Conservation (phyloP, 2,329 filamentous ascomycete genomes). For the Aspergillus hortae region DNA sequence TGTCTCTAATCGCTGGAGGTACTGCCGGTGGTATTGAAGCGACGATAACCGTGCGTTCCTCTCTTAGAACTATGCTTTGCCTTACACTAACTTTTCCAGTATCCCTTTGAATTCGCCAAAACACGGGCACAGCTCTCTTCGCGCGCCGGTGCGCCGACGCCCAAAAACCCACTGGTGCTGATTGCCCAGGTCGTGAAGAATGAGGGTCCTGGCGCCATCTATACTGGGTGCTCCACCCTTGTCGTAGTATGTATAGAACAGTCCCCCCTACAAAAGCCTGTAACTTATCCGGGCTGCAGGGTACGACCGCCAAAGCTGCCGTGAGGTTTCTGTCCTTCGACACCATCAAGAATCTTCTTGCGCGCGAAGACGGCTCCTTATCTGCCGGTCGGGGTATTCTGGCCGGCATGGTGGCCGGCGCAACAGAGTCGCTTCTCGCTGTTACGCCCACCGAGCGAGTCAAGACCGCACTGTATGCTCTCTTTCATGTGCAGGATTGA, state of each 20-base stretch:
- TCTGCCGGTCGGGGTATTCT: slow-evolving; percentile 56
- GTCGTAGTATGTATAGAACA: slow-evolving; percentile 36
- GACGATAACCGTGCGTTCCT: slow-evolving; percentile 41
- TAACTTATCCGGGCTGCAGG: slow-evolving; percentile 23
- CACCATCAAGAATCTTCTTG: slow-evolving; percentile 56
- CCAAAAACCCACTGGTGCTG: slow-evolving; percentile 57
- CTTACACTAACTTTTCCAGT: slow-evolving; percentile 31
- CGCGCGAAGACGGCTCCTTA: slow-evolving; percentile 53
- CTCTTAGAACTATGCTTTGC: background rate
- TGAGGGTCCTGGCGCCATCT: slow-evolving; percentile 58
- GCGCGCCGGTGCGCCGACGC: slow-evolving; percentile 51
- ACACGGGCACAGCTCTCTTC: slow-evolving; percentile 45
- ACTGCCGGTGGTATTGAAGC: slow-evolving; percentile 54
- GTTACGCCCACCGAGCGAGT: slow-evolving; percentile 67
- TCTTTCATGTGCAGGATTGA: background rate
- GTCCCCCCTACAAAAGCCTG: background rate
- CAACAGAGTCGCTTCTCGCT: slow-evolving; percentile 59
- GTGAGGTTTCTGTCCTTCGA: slow-evolving; percentile 66
- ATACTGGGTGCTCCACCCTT: slow-evolving; percentile 61
- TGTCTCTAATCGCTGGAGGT: slow-evolving; percentile 51
- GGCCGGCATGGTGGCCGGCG: slow-evolving; percentile 62
- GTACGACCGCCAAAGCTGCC: slow-evolving; percentile 61
- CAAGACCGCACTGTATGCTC: slow-evolving; percentile 48
- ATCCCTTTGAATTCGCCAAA: slow-evolving; percentile 67
- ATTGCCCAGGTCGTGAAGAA: slow-evolving; percentile 52